Evolutionary conservation across 108 stramenopile genomes (phyloP).

Genomic region (Chaetoceros tenuissimus): DNA sequence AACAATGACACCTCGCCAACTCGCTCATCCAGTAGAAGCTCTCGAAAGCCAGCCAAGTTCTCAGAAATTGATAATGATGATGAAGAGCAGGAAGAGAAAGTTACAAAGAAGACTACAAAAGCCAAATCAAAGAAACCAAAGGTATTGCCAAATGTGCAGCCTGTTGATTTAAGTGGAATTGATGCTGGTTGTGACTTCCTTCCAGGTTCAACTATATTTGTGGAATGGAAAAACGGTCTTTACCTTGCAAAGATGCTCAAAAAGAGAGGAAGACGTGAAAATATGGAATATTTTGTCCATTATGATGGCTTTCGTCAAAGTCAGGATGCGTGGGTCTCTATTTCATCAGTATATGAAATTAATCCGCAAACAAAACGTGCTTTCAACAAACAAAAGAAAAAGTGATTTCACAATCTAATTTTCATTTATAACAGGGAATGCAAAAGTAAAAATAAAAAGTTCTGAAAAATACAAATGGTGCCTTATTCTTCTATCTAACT

Average conservation of each 20-base stretch:
- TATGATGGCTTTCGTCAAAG: slow-evolving; percentile 24
- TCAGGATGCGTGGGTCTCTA: slow-evolving; percentile 29
- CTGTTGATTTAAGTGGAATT: slow-evolving; percentile 23
- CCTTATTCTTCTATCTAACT: too few species aligned
- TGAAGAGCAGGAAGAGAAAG: not conserved
- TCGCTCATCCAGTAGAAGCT: slow-evolving; percentile 9
- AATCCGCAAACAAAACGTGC: slow-evolving; percentile 40
- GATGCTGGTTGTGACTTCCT: slow-evolving; percentile 33
- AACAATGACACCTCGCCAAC: slow-evolving; percentile 6
- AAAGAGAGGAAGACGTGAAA: slow-evolving; percentile 33
- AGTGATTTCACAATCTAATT: too few species aligned
- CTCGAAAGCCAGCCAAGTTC: slow-evolving; percentile 16
- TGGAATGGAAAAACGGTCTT: slow-evolving; percentile 22
- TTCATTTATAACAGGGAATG: too few species aligned
- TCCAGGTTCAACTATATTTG: slow-evolving; percentile 39
- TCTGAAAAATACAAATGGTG: too few species aligned
- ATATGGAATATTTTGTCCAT: slow-evolving; percentile 36
- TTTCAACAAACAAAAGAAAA: slow-evolving; percentile 6
- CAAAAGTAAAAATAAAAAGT: too few species aligned
- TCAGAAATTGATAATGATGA: too few species aligned
- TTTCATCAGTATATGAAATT: slow-evolving; percentile 30
- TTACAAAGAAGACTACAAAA: not conserved
- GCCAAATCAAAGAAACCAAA: not conserved
- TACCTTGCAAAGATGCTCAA: slow-evolving; percentile 35
- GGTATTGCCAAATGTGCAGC: not conserved